Evolutionary conservation across 1,139 yeast species (phyloP).

Genomic region (Sugiyamaella pinicola): DNA sequence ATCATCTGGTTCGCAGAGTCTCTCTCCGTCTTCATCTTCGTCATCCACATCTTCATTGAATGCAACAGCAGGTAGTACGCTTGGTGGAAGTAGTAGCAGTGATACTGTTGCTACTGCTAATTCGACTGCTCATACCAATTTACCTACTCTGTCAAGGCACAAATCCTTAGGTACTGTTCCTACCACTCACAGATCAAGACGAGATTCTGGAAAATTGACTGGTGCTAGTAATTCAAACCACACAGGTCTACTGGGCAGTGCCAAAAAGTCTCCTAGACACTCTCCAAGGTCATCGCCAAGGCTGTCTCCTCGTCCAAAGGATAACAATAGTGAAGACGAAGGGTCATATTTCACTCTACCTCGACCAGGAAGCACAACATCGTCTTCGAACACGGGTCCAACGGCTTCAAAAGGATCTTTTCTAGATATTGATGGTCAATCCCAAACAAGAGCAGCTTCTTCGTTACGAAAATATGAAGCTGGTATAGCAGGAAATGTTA

Average conservation of each 20-base stretch:
- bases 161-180: conserved; percentile 2
- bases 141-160: conserved; percentile 1
- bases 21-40: conserved; percentile 7
- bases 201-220: conserved; percentile 6
- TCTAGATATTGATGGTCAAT: conserved; percentile 10
- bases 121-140: too few species aligned
- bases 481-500: not conserved
- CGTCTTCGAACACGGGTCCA: not conserved
- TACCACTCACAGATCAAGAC: not conserved
- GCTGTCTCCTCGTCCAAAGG: conserved; percentile 7
- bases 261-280: conserved; percentile 3
- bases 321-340: not conserved
- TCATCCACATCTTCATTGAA: conserved; percentile 10
- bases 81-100: not conserved
- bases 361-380: conserved; percentile 5
- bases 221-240: not conserved
- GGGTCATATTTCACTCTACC: conserved; percentile 14
- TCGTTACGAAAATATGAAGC: conserved; percentile 12
- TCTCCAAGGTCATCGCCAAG: conserved; percentile 13
- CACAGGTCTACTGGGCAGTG: not conserved
- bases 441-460: conserved; percentile 2
- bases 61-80: not conserved
- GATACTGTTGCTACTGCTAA: too few species aligned
- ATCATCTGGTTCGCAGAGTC: conserved; percentile 12
- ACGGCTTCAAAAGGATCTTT: not conserved